These are phyloP conservation scores for Paxillus ammoniavirescens DNA, from an alignment of 768 basidiomycete genomes.

Conservation along the genomic window DNA sequence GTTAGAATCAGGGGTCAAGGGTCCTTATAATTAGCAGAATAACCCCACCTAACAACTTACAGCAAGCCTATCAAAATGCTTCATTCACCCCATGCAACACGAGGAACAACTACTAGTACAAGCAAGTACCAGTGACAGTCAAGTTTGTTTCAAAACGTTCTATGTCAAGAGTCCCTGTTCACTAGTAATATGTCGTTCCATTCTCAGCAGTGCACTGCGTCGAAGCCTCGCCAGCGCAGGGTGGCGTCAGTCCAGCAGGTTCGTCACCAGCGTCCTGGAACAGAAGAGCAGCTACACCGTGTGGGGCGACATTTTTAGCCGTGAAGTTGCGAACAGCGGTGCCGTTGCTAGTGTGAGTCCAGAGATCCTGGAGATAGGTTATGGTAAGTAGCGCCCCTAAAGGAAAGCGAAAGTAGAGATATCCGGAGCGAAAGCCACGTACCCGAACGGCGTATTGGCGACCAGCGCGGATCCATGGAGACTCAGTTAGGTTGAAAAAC, in stretches of 20 bases:
- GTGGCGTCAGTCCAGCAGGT: conserved; percentile 54
- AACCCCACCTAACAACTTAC: too few species aligned
- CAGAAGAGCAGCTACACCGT: conserved; percentile 65
- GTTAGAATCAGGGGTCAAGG: too few species aligned
- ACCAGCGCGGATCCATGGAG: conserved; percentile 68
- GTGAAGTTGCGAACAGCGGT: conserved; percentile 58
- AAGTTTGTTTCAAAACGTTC: not conserved
- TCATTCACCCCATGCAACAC: too few species aligned
- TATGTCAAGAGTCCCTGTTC: not conserved
- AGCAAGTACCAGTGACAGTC: not conserved
- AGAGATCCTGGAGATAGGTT: conserved; percentile 51
- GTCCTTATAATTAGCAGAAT: too few species aligned
- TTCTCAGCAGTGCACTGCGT: conserved; percentile 60
- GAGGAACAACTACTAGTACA: not conserved
- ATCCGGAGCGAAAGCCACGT: conserved; percentile 16
- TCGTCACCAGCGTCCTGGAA: conserved; percentile 68
- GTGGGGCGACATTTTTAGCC: conserved; percentile 49
- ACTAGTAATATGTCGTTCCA: conserved; percentile 41
- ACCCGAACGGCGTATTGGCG: conserved; percentile 61
- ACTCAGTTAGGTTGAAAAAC: conserved; percentile 63
- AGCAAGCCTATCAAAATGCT: too few species aligned
- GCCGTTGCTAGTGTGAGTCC: conserved; percentile 69
- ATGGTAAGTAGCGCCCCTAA: not conserved
- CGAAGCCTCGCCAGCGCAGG: conserved; percentile 44
- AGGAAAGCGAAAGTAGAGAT: not conserved